A percentile compares a stretch with the other conserved stretches of the same genome.
phyloP scores from a whole-genome alignment of 2,329 filamentous ascomycete genomes.

The Myriosclerotinia duriaeana region DNA sequence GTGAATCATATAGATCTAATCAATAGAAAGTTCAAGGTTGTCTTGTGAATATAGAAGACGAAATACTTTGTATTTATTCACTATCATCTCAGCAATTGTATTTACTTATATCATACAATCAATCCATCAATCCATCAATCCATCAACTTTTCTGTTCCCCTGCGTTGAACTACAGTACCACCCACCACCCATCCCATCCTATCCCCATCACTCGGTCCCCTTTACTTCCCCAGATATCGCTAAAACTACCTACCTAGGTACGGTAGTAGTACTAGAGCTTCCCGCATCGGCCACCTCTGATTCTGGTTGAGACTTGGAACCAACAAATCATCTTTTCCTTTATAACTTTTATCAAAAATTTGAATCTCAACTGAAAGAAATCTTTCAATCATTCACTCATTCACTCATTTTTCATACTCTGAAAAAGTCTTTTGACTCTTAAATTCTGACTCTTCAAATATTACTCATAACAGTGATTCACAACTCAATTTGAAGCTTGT shows the following conservation, averaged over 20 bases:
- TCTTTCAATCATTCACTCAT: constrained; percentile 1
- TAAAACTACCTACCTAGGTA: constrained; percentile 1
- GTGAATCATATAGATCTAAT: no score
- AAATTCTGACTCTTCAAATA: neutral
- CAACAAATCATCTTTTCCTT: constrained; percentile 12
- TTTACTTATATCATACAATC: no score
- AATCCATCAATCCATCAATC: no score
- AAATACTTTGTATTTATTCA: neutral
- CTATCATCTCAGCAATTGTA: neutral
- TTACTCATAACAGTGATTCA: constrained; percentile 13
- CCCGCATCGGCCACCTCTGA: constrained; percentile 16
- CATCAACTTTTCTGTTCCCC: no score
- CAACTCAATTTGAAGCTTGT: neutral
- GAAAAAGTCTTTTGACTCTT: neutral
- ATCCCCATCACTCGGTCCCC: neutral
- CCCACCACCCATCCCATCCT: neutral
- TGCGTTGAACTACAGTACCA: no score
- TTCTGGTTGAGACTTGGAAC: constrained; percentile 8
- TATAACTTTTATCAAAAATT: neutral
- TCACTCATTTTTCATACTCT: neutral
- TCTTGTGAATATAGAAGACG: neutral
- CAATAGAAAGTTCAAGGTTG: no score
- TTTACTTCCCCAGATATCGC: constrained; percentile 19
- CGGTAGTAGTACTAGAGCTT: neutral
- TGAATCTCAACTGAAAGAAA: neutral